Evolutionary conservation across 2,329 filamentous ascomycete genomes (phyloP).

Genomic region (Fusarium buxicola): DNA sequence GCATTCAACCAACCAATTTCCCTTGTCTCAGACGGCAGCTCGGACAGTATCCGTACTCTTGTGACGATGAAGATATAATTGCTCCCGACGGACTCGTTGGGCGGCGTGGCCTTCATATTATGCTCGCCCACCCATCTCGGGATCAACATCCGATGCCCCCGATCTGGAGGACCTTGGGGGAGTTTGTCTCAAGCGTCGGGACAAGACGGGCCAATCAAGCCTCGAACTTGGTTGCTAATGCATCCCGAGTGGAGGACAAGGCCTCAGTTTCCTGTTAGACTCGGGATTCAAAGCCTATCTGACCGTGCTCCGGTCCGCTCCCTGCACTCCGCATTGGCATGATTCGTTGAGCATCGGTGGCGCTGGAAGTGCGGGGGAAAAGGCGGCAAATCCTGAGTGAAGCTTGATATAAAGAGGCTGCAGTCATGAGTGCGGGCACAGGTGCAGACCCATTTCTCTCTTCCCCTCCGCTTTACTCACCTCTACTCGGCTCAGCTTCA

Average conservation of each 20-base stretch:
- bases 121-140: not conserved
- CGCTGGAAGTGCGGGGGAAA: constrained; percentile 24
- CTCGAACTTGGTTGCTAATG: not conserved
- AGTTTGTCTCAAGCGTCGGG: constrained; percentile 1
- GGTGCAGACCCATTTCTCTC: not conserved
- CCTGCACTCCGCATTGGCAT: constrained; percentile 5
- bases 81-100: not conserved
- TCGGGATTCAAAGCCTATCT: constrained; percentile 9
- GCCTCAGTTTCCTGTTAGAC: not conserved
- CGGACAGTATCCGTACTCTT: not conserved
- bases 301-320: not conserved
- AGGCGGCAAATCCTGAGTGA: not conserved
- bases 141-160: constrained; percentile 4
- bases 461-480: not conserved
- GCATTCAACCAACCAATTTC: not conserved
- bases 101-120: not conserved
- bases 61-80: not conserved
- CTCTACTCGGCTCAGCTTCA: not conserved
- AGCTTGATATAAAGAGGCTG: constrained; percentile 3
- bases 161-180: not conserved
- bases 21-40: not conserved
- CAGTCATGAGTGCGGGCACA: not conserved
- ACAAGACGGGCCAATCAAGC: not conserved
- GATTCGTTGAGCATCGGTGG: constrained; percentile 19
- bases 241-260: not conserved